These are phyloP conservation scores for Maudiozyma serrabonitensis DNA, from an alignment of 805 yeast species.

Conservation along the genomic window DNA sequence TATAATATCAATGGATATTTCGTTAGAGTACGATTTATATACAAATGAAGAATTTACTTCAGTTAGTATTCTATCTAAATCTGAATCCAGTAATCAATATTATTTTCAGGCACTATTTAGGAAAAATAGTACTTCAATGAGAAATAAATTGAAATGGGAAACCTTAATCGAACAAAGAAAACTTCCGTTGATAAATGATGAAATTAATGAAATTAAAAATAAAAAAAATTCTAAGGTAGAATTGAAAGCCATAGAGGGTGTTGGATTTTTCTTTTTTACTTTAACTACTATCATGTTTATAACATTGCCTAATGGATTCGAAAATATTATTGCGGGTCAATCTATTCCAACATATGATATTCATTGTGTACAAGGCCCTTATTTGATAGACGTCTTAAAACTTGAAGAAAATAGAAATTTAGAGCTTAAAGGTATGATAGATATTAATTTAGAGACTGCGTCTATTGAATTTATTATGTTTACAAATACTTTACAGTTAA, in stretches of 20 bases:
- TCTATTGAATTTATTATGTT: conserved; percentile 1
- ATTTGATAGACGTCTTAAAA: neutral
- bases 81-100: neutral
- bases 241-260: conserved; percentile 11
- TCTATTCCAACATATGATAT: conserved; percentile 1
- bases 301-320: conserved; percentile 11
- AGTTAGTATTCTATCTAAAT: conserved; percentile 7
- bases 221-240: neutral
- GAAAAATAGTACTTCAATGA: neutral
- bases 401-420: neutral
- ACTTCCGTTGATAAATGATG: neutral
- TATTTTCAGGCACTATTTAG: conserved; percentile 8
- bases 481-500: neutral
- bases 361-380: conserved; percentile 1
- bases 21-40: conserved; percentile 8
- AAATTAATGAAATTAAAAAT: neutral
- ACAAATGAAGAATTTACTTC: conserved; percentile 10
- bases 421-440: neutral
- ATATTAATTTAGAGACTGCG: neutral
- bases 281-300: conserved; percentile 7
- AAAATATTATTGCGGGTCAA: conserved; percentile 10
- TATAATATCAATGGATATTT: conserved; percentile 8
- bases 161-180: conserved; percentile 1
- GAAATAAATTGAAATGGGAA: conserved; percentile 2
- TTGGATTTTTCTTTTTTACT: conserved; percentile 16